These are phyloP conservation scores for Populus davidiana DNA, from an alignment of 345 rosid species.

Conservation along the genomic window DNA sequence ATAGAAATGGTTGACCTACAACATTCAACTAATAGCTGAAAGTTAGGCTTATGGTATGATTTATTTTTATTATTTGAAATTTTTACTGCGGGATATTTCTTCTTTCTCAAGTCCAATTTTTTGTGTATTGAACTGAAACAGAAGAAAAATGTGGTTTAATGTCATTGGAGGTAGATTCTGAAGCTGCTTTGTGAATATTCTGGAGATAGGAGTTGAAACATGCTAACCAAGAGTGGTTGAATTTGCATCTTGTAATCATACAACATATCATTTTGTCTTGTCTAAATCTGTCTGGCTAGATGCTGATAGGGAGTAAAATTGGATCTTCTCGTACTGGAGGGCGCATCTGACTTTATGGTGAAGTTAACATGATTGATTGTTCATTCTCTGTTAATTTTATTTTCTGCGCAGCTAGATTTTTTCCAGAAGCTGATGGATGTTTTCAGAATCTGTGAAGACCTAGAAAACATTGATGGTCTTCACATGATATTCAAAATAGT, in stretches of 20 bases:
- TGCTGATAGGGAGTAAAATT: background rate
- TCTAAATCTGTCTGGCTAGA: background rate
- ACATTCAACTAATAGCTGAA: background rate
- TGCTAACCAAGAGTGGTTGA: background rate
- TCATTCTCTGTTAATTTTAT: background rate
- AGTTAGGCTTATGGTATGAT: background rate
- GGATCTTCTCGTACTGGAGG: background rate
- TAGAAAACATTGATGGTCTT: constrained; percentile 58
- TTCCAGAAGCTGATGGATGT: constrained; percentile 70
- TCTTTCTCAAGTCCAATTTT: background rate
- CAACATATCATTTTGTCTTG: background rate
- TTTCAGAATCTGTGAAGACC: constrained; percentile 67
- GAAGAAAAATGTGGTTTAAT: background rate
- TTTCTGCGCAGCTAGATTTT: constrained; percentile 61
- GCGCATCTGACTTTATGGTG: background rate
- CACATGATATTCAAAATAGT: constrained; percentile 81
- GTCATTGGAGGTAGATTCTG: background rate
- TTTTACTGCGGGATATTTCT: background rate
- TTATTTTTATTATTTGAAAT: background rate
- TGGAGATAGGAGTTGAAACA: background rate
- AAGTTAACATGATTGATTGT: background rate
- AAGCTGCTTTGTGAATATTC: background rate
- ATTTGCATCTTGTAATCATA: background rate
- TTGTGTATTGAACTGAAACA: background rate
- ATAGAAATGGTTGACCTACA: background rate